Percentiles rank a stretch among this genome's conserved stretches.
Evolutionary conservation across 1,139 yeast genomes (phyloP).

Genomic region (Magnusiomyces paraingens): DNA sequence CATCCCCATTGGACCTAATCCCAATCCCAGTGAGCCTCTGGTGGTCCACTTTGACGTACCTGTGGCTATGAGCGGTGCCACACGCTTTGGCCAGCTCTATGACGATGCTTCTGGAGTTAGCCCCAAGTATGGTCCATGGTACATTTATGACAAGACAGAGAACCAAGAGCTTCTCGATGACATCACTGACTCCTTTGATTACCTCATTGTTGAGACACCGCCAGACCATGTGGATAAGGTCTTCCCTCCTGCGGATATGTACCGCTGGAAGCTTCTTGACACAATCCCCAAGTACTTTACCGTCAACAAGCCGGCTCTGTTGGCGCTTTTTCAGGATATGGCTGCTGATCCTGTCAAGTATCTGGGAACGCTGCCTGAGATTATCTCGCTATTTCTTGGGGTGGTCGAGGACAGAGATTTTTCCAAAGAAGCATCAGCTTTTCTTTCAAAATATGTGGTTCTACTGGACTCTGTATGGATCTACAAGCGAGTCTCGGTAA

Average conservation of each 20-base stretch:
- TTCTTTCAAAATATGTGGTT: constrained; percentile 5
- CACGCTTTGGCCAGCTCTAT: constrained; percentile 60
- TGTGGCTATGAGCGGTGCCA: constrained; percentile 83
- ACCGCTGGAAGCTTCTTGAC: constrained; percentile 39
- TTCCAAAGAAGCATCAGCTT: neutral
- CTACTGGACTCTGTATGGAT: constrained; percentile 28
- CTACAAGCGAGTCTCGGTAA: constrained; percentile 27
- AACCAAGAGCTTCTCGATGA: constrained; percentile 34
- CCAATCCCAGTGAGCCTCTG: constrained; percentile 16
- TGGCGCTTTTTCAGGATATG: constrained; percentile 13
- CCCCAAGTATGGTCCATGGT: constrained; percentile 23
- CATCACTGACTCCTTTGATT: constrained; percentile 53
- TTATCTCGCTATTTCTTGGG: neutral
- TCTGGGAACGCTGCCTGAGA: neutral
- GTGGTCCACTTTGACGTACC: constrained; percentile 69
- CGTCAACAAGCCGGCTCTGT: constrained; percentile 24
- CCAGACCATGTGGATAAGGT: constrained; percentile 23
- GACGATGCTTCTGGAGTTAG: constrained; percentile 18
- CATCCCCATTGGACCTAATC: constrained; percentile 24
- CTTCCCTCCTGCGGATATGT: constrained; percentile 21
- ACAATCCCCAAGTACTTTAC: constrained; percentile 36
- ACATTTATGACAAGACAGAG: constrained; percentile 77
- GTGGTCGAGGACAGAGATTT: neutral
- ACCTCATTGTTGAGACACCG: constrained; percentile 46
- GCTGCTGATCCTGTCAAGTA: constrained; percentile 7